phyloP scores from a whole-genome alignment of 306 rosid species.

The Potentilla sterilis region DNA sequence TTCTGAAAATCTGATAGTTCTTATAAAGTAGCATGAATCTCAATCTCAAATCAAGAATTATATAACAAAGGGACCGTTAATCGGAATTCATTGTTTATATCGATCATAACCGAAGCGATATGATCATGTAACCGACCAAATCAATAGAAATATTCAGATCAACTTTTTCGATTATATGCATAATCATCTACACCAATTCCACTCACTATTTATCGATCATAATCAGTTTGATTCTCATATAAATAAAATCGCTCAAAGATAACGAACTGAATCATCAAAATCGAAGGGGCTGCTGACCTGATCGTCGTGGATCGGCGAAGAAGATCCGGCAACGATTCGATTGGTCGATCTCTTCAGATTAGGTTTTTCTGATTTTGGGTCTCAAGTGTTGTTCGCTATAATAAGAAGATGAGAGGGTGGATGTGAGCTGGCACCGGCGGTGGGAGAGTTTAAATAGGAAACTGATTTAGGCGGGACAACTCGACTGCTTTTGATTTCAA shows the following conservation, averaged over 20 bases:
- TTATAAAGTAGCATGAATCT: neutral
- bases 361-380: neutral
- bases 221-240: neutral
- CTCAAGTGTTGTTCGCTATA: neutral
- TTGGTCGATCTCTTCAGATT: neutral
- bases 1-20: neutral
- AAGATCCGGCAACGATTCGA: neutral
- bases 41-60: neutral
- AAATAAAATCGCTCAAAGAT: neutral
- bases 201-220: neutral
- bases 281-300: neutral
- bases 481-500: slow-evolving; percentile 4
- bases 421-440: slow-evolving; percentile 14
- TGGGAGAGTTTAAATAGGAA: neutral
- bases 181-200: neutral
- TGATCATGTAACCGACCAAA: neutral
- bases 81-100: neutral
- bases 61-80: neutral
- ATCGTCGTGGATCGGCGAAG: neutral
- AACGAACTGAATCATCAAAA: neutral
- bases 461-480: neutral
- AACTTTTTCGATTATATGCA: neutral
- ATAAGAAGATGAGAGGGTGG: neutral
- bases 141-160: neutral
- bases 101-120: neutral